Evolutionary conservation across 176 grass and related monocot genomes (phyloP), one percentile per base, ranked within the genome.

Genomic region (Oropetium thomaeum): DNA sequence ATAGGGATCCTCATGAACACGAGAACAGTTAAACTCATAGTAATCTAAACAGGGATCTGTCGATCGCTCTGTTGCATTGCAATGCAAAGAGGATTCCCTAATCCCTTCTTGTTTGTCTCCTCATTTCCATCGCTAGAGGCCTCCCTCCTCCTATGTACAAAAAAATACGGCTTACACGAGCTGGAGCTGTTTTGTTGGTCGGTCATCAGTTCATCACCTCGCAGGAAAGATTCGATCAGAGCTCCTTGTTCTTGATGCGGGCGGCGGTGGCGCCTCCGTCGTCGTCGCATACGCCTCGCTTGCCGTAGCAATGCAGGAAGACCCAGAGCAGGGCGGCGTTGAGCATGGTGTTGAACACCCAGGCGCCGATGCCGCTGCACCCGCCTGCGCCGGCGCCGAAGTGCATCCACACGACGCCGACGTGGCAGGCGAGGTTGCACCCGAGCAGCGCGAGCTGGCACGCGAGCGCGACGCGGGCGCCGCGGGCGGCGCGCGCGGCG

Each of bases 301-400:
- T 83, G 33, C 63, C 81, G 66, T 93, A 92, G 81, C 86, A 98
- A 77, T 89, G 80, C 39, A 98, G 65, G 84, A 98, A 94, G 14
- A 89, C 88, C 78, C 89, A 85, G 20, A 94, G 84, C 43, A 97
- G 74, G 0, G 81, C 86, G 5, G 38, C 91, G 66, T 98, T 93
- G 74, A 98, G 88, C 11, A 94, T 29, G 1, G 91, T 79, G 77
- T 94, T 98, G 86, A 98, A 86, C 0, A 98, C 75, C 95, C 95
- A 94, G 0, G 95, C 95, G 41, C 91, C 91, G 38, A 94, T 98
- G 22, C 95, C 91, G 54, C 85, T 98, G 80, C 91, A 92, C 2
- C 95, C 90, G 26, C 88, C 95, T 14, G 81, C 90, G 52, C 59
- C 86, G 73, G 75, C 89, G 12, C 86, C 83, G 69, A 97, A 91